These are phyloP conservation scores for Trichoderma endophyticum DNA, from an alignment of 2,329 filamentous ascomycete genomes.

Conservation along the genomic window DNA sequence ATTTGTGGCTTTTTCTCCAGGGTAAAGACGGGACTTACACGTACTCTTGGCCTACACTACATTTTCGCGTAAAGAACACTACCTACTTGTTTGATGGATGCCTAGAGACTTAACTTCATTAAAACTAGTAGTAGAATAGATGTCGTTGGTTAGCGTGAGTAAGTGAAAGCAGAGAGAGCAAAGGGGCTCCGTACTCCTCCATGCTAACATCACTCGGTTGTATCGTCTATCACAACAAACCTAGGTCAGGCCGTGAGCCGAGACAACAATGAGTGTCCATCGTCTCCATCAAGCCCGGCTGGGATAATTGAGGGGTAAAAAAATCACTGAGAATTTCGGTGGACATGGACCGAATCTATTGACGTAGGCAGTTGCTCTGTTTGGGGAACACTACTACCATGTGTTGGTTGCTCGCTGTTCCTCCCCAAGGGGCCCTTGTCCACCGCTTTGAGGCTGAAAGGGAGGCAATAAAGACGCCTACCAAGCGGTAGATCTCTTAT, in stretches of 20 bases:
- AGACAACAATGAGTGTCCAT: neutral
- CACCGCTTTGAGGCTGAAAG: neutral
- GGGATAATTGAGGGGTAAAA: neutral
- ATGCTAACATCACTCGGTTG: neutral
- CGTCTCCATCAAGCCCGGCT: neutral
- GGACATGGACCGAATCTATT: neutral
- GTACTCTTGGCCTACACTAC: neutral
- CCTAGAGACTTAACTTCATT: neutral
- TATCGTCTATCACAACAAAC: neutral
- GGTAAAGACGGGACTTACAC: neutral
- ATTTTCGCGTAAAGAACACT: neutral
- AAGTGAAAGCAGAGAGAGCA: neutral
- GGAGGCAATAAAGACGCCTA: neutral
- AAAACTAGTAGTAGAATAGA: neutral
- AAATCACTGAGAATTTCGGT: neutral
- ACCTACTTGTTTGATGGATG: neutral
- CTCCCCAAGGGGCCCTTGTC: neutral
- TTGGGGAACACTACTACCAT: too few relatives aligned
- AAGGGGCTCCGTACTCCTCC: neutral
- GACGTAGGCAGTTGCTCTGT: neutral
- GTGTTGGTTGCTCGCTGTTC: neutral
- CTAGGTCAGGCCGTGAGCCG: neutral
- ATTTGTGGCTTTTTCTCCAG: neutral
- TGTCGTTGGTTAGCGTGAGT: neutral
- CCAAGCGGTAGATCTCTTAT: neutral